These are phyloP conservation scores for Ilex aquifolium DNA, from an alignment of 257 asterid genomes.

Conservation along the genomic window DNA sequence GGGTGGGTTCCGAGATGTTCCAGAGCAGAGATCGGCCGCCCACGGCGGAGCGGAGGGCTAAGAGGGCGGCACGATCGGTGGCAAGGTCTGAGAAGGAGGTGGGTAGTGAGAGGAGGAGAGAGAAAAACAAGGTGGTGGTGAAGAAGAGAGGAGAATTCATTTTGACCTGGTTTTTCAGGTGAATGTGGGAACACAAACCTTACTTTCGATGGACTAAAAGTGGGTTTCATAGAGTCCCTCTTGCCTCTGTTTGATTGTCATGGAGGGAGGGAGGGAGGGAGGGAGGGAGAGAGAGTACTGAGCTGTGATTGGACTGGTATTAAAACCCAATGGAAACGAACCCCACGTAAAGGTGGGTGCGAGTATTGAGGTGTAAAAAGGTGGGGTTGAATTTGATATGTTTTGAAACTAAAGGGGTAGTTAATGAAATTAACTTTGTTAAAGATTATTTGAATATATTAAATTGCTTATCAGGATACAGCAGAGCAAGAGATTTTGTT, in stretches of 20 bases:
- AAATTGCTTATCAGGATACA: too few species aligned
- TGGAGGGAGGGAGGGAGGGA: neutral
- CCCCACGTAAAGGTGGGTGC: too few species aligned
- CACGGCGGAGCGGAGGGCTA: neutral
- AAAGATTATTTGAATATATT: too few species aligned
- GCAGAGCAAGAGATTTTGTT: too few species aligned
- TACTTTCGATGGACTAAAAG: neutral
- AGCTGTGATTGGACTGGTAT: neutral
- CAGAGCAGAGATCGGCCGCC: constrained; percentile 3
- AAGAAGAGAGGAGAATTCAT: neutral
- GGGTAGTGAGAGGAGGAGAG: neutral
- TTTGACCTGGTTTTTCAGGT: neutral
- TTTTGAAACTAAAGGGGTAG: too few species aligned
- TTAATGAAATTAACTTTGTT: too few species aligned
- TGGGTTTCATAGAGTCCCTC: neutral
- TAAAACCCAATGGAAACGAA: too few species aligned
- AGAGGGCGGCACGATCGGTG: neutral
- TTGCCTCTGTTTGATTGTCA: neutral
- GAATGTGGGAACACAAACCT: neutral
- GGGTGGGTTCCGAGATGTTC: neutral
- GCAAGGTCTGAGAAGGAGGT: neutral
- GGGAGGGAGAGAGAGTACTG: neutral
- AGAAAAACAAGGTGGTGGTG: neutral
- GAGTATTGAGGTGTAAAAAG: too few species aligned
- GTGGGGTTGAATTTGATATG: too few species aligned